These are phyloP conservation scores for Remersonia thermophila DNA, from an alignment of 2,329 filamentous ascomycete species.

Conservation along the genomic window DNA sequence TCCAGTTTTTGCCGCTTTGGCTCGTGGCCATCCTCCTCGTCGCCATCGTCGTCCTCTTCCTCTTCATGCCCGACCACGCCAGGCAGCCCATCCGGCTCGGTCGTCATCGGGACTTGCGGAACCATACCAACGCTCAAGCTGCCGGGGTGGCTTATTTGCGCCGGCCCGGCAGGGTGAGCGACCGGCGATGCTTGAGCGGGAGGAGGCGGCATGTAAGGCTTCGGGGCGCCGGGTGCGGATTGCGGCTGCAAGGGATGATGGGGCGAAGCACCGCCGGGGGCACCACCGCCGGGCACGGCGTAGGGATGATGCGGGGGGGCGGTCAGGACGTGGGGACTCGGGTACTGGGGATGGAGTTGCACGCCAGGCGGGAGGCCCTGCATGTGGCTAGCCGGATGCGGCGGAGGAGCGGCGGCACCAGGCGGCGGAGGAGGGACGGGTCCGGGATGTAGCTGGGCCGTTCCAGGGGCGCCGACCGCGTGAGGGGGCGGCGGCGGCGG, in stretches of 20 bases:
- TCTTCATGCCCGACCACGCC: no score
- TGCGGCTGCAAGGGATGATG: neutral
- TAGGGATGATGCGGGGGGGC: neutral
- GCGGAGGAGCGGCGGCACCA: neutral
- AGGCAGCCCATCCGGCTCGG: no score
- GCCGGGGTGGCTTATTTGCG: neutral
- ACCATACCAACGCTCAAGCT: slow-evolving; percentile 1
- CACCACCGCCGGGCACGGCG: neutral
- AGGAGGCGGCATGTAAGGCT: no score
- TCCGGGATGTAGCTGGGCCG: neutral
- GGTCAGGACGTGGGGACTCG: neutral
- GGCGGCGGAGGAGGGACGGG: neutral
- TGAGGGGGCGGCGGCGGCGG: slow-evolving; percentile 13
- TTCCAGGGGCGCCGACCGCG: slow-evolving; percentile 2
- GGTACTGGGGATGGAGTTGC: no score
- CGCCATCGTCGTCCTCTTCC: slow-evolving; percentile 16
- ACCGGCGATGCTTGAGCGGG: no score
- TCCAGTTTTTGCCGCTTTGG: slow-evolving; percentile 29
- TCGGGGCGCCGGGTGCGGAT: no score
- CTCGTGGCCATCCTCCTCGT: slow-evolving; percentile 20
- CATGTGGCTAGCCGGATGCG: neutral
- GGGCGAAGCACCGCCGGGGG: slow-evolving; percentile 1
- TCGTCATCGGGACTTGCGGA: neutral
- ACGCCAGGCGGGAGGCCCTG: no score
- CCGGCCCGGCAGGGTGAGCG: no score